Conservation (phyloP, 768 basidiomycete species). For the Daedaleopsis sinensis region DNA sequence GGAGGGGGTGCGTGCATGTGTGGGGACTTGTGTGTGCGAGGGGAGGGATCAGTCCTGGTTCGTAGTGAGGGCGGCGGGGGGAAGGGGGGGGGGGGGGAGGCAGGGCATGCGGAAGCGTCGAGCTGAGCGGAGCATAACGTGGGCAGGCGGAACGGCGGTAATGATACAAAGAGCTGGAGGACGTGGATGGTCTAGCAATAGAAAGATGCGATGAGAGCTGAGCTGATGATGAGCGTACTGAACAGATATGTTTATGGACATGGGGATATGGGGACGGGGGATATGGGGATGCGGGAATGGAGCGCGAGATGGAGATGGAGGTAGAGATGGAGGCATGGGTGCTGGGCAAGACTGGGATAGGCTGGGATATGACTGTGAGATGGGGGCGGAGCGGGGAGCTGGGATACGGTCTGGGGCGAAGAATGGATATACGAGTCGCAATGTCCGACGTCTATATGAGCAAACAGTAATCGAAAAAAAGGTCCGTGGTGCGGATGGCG, state of each 20-base stretch:
- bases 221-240: constrained; percentile 3
- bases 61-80: not conserved
- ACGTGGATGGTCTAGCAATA: constrained; percentile 7
- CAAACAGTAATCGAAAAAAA: constrained; percentile 7
- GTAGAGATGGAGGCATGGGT: too few species aligned
- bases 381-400: constrained; percentile 1
- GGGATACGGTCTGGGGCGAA: not conserved
- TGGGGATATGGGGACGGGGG: not conserved
- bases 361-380: constrained; percentile 1
- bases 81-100: not conserved
- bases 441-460: constrained; percentile 26
- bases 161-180: constrained; percentile 16
- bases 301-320: too few species aligned
- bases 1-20: not conserved
- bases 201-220: constrained; percentile 7
- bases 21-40: too few species aligned
- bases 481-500: constrained; percentile 4
- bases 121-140: not conserved
- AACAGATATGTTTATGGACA: not conserved
- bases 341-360: not conserved
- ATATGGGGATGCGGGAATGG: not conserved
- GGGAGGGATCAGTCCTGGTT: too few species aligned
- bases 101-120: not conserved
- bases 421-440: not conserved
- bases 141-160: constrained; percentile 10